Base-by-base conservation (phyloP, 2,329 filamentous ascomycete genomes). In the Phyllosticta citrichinensis region DNA sequence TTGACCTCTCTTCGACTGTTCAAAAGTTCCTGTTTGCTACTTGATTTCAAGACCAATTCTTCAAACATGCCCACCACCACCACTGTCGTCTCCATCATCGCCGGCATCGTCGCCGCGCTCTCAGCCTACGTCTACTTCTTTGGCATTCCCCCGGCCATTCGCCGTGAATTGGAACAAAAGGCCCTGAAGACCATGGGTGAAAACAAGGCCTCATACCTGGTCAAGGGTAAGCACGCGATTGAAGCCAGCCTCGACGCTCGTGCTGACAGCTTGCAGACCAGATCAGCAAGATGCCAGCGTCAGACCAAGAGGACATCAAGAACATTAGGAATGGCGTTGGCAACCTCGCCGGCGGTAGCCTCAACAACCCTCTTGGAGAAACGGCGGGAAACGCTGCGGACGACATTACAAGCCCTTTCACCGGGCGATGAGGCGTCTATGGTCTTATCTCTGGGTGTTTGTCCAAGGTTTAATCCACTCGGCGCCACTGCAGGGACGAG, bases 101-200 rank as follows among this genome's bases (percentile, higher is more conserved):
- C 73, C 22, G 70, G 72, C 63, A 62, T 77, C 57, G 27, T 75
- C 55, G 72, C 71, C 52, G 54, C 73, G 52, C 61, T 73, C 25
- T 70, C 69, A 50, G 70, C 71, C 25, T 76, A 74, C 63, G 65
- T 80, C 66, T 78, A 76, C 68, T 64, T 80, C 64, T 79, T 79
- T 67, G 78, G 78, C 55, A 76, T 80, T 58, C 76, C 78, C 2
- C 73, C 75, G 0, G 74, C 77, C 63, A 64, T 75, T 61, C 80
- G 80, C 69, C 75, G 76, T 60, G 71, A 75, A 63, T 68, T 80
- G 63, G 76, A 80, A 65, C 70, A 74, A 30, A 70, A 75, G 60
- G 78, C 77, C 3, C 70, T 80, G 50, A 70, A 78, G 64, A 78
- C 77, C n/a, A 80, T 80, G 77, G 78, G 78, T 62, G 77, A 80